phyloP scores from a whole-genome alignment of 2,329 filamentous ascomycete genomes.

The Aschersonia sp. region DNA sequence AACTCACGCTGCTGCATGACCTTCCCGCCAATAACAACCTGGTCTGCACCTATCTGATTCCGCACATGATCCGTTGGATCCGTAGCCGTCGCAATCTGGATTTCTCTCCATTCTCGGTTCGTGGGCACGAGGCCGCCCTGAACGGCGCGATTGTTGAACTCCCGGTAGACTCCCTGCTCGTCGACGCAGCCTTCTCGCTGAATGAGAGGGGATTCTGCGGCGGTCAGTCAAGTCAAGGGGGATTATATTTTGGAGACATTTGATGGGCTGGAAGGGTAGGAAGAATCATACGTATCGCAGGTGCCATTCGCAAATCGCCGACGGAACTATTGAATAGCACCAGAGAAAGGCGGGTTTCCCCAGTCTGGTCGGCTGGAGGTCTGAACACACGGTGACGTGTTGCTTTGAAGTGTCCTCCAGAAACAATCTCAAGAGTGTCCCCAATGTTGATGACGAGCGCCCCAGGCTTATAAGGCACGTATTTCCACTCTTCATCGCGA shows the following conservation, averaged over 20 bases:
- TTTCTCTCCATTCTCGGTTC: constrained; percentile 32
- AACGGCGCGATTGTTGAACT: constrained; percentile 26
- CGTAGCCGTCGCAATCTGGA: constrained; percentile 28
- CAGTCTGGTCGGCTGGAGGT: constrained; percentile 8
- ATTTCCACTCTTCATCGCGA: constrained; percentile 9
- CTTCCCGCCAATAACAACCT: constrained; percentile 27
- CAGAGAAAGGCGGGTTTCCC: constrained; percentile 24
- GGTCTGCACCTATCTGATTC: constrained; percentile 25
- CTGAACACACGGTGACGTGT: constrained; percentile 9
- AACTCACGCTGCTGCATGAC: constrained; percentile 30
- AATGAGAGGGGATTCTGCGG: constrained; percentile 13
- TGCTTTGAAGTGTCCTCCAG: constrained; percentile 9
- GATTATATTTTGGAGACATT: neutral
- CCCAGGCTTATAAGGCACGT: constrained; percentile 9
- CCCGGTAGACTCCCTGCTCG: constrained; percentile 28
- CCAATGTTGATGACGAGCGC: constrained; percentile 10
- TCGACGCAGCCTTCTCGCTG: constrained; percentile 25
- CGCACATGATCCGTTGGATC: constrained; percentile 24
- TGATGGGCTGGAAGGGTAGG: neutral
- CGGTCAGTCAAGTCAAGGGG: neutral
- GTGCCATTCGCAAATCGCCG: constrained; percentile 26
- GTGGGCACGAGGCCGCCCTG: constrained; percentile 26
- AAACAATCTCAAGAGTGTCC: constrained; percentile 8
- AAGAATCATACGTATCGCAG: constrained; percentile 12
- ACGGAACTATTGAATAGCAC: constrained; percentile 30